Evolutionary conservation across 225 moss, liverwort and hornwort genomes (phyloP).

Genomic region (Marchantia paleacea): DNA sequence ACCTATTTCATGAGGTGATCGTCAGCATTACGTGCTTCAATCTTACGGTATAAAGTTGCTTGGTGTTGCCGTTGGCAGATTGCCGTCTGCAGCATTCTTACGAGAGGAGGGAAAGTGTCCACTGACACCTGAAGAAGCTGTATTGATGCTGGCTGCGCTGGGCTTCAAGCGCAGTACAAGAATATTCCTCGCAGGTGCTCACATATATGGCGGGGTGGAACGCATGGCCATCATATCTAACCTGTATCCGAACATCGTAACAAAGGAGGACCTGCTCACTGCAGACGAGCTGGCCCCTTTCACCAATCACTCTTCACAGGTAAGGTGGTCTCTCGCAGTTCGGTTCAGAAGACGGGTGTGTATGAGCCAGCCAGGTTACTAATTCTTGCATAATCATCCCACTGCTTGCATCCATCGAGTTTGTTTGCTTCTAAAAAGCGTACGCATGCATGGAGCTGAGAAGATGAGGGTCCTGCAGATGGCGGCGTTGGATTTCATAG

Average conservation of each 20-base stretch:
- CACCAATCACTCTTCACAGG: slow-evolving; percentile 65
- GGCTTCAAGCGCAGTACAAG: slow-evolving; percentile 81
- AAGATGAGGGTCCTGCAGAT: slow-evolving; percentile 42
- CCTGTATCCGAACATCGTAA: slow-evolving; percentile 78
- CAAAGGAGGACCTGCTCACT: slow-evolving; percentile 70
- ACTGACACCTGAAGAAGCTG: slow-evolving; percentile 78
- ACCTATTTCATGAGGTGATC: not conserved
- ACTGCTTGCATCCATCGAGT: not conserved
- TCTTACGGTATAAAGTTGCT: not conserved
- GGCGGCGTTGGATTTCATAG: slow-evolving; percentile 71
- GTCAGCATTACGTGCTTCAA: not conserved
- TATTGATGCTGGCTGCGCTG: slow-evolving; percentile 67
- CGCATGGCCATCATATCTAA: slow-evolving; percentile 54
- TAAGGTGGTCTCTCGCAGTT: not conserved
- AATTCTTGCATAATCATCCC: not conserved
- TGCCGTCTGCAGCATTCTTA: slow-evolving; percentile 29
- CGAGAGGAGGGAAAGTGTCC: slow-evolving; percentile 68
- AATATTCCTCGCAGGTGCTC: slow-evolving; percentile 70
- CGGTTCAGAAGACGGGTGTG: not conserved
- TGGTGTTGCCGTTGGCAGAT: slow-evolving; percentile 31
- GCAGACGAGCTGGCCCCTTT: slow-evolving; percentile 66
- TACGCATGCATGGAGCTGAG: not conserved
- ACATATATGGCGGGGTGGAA: slow-evolving; percentile 51
- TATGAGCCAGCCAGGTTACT: not conserved
- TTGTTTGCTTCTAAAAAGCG: not conserved